phyloP scores from a whole-genome alignment of 1,284 basidiomycete genomes.

The Boletellus deceptivus region DNA sequence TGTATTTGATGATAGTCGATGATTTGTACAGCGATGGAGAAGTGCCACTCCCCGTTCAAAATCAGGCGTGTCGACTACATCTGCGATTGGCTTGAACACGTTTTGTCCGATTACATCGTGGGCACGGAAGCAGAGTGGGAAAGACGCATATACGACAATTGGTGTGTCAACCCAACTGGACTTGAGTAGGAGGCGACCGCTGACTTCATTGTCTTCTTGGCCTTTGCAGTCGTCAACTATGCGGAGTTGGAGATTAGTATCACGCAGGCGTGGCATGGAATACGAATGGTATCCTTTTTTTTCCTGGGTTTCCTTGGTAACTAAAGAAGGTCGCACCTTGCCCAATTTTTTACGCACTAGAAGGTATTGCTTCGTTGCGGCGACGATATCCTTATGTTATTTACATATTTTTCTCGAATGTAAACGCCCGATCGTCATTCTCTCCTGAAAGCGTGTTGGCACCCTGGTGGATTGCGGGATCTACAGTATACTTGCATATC shows the following conservation, averaged over 20 bases:
- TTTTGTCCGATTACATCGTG: slow-evolving; percentile 26
- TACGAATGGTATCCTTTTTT: no score
- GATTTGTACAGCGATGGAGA: slow-evolving; percentile 29
- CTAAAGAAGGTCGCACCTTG: slow-evolving; percentile 9
- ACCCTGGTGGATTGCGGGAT: not conserved
- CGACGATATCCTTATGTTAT: slow-evolving; percentile 1
- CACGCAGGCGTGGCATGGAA: slow-evolving; percentile 2
- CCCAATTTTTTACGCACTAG: not conserved
- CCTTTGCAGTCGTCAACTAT: slow-evolving; percentile 10
- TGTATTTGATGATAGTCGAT: slow-evolving; percentile 1
- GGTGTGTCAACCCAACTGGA: slow-evolving; percentile 15
- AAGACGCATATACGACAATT: slow-evolving; percentile 26
- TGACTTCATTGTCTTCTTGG: not conserved
- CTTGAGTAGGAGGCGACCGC: not conserved
- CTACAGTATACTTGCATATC: slow-evolving; percentile 35
- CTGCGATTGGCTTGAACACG: slow-evolving; percentile 33
- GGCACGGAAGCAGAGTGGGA: slow-evolving; percentile 35
- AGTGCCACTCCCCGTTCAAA: slow-evolving; percentile 33
- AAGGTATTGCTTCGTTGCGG: not conserved
- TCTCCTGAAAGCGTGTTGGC: not conserved
- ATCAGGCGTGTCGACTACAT: slow-evolving; percentile 34
- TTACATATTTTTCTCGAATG: not conserved
- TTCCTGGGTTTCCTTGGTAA: not conserved
- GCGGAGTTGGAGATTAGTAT: not conserved
- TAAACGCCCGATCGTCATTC: slow-evolving; percentile 12